Conservation (phyloP, 148 eudicot genomes). For the Camellia japonica region DNA sequence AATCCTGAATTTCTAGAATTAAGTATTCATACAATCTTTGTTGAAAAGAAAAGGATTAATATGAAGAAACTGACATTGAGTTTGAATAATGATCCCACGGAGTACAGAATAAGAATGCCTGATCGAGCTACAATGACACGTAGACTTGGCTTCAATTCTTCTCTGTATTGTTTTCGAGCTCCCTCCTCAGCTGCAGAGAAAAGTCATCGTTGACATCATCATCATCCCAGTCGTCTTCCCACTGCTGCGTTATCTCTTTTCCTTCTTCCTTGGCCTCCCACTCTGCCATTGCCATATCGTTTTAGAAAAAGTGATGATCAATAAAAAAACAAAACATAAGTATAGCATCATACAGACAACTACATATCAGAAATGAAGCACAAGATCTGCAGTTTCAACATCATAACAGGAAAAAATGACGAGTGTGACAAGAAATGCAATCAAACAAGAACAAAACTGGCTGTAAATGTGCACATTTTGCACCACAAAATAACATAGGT, state of each 20-base stretch:
- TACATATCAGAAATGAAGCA: not conserved
- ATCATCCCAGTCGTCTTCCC: constrained; percentile 97
- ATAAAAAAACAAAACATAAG: not conserved
- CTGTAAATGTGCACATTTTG: not conserved
- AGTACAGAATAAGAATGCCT: not conserved
- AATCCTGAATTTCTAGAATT: too few species aligned
- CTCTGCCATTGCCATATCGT: constrained; percentile 35
- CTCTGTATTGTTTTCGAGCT: constrained; percentile 56
- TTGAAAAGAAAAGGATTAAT: not conserved
- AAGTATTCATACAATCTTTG: not conserved
- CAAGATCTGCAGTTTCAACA: not conserved
- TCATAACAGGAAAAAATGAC: not conserved
- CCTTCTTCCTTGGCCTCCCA: constrained; percentile 79
- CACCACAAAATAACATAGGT: not conserved
- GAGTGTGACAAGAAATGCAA: not conserved
- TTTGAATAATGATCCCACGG: not conserved
- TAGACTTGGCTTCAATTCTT: constrained; percentile 42
- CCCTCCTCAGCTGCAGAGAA: constrained; percentile 76
- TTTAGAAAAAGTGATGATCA: not conserved
- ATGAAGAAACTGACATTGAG: not conserved
- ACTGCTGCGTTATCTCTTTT: constrained; percentile 77
- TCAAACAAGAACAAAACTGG: not conserved
- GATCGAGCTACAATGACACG: not conserved
- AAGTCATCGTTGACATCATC: constrained; percentile 87
- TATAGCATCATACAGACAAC: not conserved